Conservation (phyloP, 2,329 filamentous ascomycete species). For the Lachnellula willkommii region DNA sequence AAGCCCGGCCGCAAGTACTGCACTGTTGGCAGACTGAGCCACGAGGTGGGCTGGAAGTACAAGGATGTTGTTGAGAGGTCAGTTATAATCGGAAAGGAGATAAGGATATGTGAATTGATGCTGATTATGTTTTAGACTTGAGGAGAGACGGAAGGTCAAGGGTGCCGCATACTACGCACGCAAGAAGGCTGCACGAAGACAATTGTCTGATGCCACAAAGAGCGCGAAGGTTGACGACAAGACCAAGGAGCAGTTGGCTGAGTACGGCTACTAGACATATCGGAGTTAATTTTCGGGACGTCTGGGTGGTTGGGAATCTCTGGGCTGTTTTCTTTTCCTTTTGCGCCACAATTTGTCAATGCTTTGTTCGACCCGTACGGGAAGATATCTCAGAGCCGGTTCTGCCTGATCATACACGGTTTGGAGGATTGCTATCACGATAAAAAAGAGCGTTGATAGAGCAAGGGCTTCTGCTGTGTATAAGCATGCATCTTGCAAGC, state of each 20-base stretch:
- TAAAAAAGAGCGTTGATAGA: slow-evolving; percentile 26
- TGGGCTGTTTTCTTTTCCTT: slow-evolving; percentile 25
- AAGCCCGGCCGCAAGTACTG: slow-evolving; percentile 99
- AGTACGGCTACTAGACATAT: slow-evolving; percentile 76
- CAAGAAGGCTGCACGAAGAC: slow-evolving; percentile 94
- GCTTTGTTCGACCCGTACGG: slow-evolving; percentile 30
- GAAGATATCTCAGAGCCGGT: slow-evolving; percentile 30
- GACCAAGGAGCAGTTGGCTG: slow-evolving; percentile 81
- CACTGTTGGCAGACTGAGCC: slow-evolving; percentile 94
- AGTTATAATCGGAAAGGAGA: slow-evolving; percentile 38
- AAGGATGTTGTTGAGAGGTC: slow-evolving; percentile 97
- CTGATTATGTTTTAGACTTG: slow-evolving; percentile 59
- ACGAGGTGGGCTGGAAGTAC: slow-evolving; percentile 99
- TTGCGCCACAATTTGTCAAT: slow-evolving; percentile 28
- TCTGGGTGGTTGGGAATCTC: slow-evolving; percentile 16
- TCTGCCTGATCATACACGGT: slow-evolving; percentile 22
- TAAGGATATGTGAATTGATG: slow-evolving; percentile 6
- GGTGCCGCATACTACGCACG: slow-evolving; percentile 98
- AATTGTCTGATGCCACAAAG: slow-evolving; percentile 90
- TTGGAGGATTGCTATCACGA: slow-evolving; percentile 28
- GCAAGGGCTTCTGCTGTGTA: slow-evolving; percentile 29
- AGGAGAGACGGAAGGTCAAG: slow-evolving; percentile 99
- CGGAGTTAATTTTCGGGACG: slow-evolving; percentile 23
- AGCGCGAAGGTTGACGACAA: slow-evolving; percentile 79
- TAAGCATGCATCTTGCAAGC: slow-evolving; percentile 30